Conservation (phyloP, 2,329 filamentous ascomycete species). For the Cytospora schulzeri region DNA sequence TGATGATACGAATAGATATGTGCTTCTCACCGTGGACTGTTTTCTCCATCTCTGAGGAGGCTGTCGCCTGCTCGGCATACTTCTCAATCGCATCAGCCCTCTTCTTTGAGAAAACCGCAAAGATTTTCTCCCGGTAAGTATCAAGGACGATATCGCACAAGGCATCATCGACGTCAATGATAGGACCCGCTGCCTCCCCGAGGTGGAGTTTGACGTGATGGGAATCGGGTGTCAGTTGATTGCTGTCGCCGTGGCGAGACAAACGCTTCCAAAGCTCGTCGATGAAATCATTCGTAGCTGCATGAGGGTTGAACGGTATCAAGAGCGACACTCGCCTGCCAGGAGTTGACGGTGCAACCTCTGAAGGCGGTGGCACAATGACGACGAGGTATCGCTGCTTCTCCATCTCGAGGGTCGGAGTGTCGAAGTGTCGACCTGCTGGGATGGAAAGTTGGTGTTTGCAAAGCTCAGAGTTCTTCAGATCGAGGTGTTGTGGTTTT, state of each 20-base stretch:
- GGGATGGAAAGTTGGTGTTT: not conserved
- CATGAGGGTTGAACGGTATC: conserved; percentile 7
- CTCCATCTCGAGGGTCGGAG: not conserved
- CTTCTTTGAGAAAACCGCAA: conserved; percentile 1
- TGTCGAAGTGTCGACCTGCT: not conserved
- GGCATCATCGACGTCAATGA: not conserved
- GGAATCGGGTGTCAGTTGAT: conserved; percentile 2
- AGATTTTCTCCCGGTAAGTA: not conserved
- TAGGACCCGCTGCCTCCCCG: not conserved
- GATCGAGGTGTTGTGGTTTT: no score
- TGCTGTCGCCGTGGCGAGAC: not conserved
- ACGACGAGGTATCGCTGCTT: conserved; percentile 12
- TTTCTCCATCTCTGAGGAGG: not conserved
- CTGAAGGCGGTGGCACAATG: conserved; percentile 9
- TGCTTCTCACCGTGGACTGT: not conserved
- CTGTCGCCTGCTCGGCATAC: not conserved
- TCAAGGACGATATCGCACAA: conserved; percentile 3
- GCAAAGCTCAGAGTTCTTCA: no score
- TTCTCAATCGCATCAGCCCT: not conserved
- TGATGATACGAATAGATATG: conserved; percentile 7
- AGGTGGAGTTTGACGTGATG: conserved; percentile 6
- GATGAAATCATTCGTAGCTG: not conserved
- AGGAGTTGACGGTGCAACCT: not conserved
- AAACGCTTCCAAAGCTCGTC: conserved; percentile 13
- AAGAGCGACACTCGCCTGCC: not conserved